Base-by-base conservation (phyloP, 2,329 filamentous ascomycete species). In the Alternaria sp. region DNA sequence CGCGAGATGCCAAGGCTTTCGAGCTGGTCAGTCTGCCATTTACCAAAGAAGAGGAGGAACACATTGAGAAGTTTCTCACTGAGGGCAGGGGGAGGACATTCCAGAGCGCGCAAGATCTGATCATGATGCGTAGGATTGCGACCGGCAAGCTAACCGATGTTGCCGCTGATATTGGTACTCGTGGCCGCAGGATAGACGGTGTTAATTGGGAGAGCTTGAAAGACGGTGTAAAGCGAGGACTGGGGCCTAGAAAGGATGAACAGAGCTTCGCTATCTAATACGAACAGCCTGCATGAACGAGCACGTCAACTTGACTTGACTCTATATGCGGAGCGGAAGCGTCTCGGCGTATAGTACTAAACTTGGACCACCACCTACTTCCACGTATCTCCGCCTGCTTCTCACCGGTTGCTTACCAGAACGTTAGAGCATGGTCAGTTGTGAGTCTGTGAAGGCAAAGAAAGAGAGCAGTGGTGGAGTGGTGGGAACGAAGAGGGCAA, bases 21-120 rank as follows among this genome's bases (percentile, higher is more conserved):
- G 90, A 94, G 75, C 82, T 96, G 0, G 85, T 92, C 8, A 89
- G 89, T 62, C 78, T 94, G 62, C 91, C 92, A 0, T 86, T 96
- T n/a, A 87, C 87, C 58, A 75, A 82, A 1, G 81, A 86, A 18
- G 93, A 96, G 73, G 91, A 94, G 73, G 74, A 74, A 5, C 94
- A 91, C 90, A 88, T 96, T 63, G 87, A 90, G 66, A 86, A 90
- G 26, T 90, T 86, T 59, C 80, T 96, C 38, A 82, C 87, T 0
- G 81, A 82, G 5, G 89, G 90, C 11, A 87, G 87, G 44, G 91
- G 90, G 3, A 87, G 87, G 70, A 84, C 82, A 42, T 79, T 90
- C 7, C 87, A 85, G 64, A 87, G 86, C 24, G 88, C 90, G 4
- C 89, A 87, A 72, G 92, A 94, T 69, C 91, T 90, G 0, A 82